A percentile compares a stretch with the other conserved stretches of the same genome.
Conservation (phyloP, 164 flowering plant species). For the Euptelea pleiosperma region DNA sequence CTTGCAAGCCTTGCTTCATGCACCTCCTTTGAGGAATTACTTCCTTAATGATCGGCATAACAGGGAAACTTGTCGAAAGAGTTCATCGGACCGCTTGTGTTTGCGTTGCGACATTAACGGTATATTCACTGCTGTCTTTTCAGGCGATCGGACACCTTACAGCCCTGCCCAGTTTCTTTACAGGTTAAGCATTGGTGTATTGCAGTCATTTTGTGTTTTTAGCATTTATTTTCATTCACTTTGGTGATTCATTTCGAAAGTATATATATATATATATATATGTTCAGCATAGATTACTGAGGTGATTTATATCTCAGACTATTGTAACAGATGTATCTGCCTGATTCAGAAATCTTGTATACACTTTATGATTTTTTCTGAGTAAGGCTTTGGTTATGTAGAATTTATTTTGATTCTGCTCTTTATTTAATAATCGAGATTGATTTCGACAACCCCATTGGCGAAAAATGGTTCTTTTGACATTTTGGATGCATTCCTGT, state of each 20-base stretch:
- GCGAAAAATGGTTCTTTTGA: background rate
- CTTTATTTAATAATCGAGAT: background rate
- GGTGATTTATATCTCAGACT: too few species aligned
- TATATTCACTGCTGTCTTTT: conserved; percentile 47
- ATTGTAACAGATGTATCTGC: too few species aligned
- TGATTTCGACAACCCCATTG: background rate
- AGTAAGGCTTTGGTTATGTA: too few species aligned
- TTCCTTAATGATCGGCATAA: conserved; percentile 47
- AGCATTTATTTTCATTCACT: conserved; percentile 2
- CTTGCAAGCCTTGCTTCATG: conserved; percentile 61
- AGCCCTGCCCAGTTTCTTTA: conserved; percentile 63
- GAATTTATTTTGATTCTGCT: background rate
- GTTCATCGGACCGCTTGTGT: conserved; percentile 32
- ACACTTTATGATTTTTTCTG: too few species aligned
- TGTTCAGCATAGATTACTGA: too few species aligned
- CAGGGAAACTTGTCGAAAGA: conserved; percentile 34
- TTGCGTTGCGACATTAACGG: conserved; percentile 51
- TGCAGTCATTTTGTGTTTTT: background rate
- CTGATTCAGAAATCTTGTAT: background rate
- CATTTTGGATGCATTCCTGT: background rate
- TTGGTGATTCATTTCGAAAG: too few species aligned
- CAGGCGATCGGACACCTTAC: conserved; percentile 55
- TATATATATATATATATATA: too few species aligned
- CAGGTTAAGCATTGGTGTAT: conserved; percentile 37
- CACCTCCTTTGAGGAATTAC: conserved; percentile 58